Conservation (phyloP, 2,329 filamentous ascomycete genomes). For the Neonectria neomacrospora region DNA sequence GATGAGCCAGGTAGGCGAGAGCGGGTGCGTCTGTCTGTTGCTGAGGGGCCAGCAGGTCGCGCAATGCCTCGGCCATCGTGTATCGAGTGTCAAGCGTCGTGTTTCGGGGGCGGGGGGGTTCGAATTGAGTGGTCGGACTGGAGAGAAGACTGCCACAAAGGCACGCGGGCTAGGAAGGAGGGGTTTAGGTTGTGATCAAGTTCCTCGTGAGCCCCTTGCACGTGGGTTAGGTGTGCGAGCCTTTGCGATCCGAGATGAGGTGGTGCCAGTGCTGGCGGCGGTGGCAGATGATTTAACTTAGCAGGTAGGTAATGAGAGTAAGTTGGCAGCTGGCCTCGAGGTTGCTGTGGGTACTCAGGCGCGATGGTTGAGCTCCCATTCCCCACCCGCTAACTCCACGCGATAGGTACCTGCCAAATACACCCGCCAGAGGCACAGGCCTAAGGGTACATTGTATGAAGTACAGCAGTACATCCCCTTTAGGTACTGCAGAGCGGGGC, state of each 20-base stretch:
- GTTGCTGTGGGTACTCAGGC: not conserved
- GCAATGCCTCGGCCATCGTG: slow-evolving; percentile 52
- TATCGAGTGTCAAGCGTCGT: not conserved
- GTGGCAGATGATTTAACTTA: not conserved
- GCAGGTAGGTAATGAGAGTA: not conserved
- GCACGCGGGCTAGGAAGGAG: not conserved
- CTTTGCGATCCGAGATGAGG: not conserved
- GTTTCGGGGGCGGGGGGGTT: not conserved
- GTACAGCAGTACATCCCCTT: not conserved
- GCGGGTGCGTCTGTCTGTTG: slow-evolving; percentile 62
- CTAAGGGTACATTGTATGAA: not conserved
- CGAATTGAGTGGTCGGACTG: slow-evolving; percentile 9
- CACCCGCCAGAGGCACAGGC: not conserved
- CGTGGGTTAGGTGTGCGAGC: not conserved
- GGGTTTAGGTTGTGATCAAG: not conserved
- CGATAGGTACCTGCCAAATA: not conserved
- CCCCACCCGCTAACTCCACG: not conserved
- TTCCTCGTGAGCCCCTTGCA: slow-evolving; percentile 1
- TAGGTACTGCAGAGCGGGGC: too few species aligned
- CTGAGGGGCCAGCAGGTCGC: slow-evolving; percentile 48
- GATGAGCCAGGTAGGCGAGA: slow-evolving; percentile 77
- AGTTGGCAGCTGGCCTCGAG: slow-evolving; percentile 1
- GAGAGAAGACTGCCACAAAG: not conserved
- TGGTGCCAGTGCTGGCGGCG: not conserved
- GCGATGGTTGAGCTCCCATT: not conserved